Conservation (phyloP, 257 asterid genomes). For the Solanum piurae region DNA sequence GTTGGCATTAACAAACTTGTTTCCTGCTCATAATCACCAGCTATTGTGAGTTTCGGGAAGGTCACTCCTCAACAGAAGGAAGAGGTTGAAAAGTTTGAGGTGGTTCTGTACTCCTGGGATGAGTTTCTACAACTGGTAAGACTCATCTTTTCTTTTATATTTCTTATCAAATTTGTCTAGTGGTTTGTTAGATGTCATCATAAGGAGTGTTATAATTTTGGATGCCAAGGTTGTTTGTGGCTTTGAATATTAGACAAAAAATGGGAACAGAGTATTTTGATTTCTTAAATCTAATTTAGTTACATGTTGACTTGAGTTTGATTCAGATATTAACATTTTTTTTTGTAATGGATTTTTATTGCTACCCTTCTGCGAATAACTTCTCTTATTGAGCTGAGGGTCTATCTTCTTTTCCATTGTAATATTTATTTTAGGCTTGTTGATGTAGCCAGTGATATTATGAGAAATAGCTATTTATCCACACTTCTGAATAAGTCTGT, state of each 20-base stretch:
- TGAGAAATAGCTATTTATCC: neutral
- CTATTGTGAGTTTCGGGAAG: slow-evolving; percentile 79
- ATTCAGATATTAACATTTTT: neutral
- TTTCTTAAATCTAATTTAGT: neutral
- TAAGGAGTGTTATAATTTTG: neutral
- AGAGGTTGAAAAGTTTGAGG: slow-evolving; percentile 42
- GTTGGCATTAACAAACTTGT: neutral
- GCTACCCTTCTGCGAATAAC: neutral
- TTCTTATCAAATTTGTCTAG: neutral
- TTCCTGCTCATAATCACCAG: slow-evolving; percentile 23
- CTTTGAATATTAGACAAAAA: neutral
- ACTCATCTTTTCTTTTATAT: neutral
- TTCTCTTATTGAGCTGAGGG: neutral
- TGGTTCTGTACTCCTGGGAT: slow-evolving; percentile 7
- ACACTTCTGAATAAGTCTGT: neutral
- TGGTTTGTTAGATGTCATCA: neutral
- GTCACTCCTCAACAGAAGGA: slow-evolving; percentile 62
- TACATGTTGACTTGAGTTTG: neutral
- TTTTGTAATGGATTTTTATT: neutral
- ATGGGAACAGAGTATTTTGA: neutral
- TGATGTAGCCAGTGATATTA: neutral
- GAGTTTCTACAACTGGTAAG: slow-evolving; percentile 12
- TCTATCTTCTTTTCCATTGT: neutral
- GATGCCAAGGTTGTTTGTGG: neutral
- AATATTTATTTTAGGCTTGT: neutral